phyloP scores from a whole-genome alignment of 257 asterid genomes.

The Petrea volubilis region DNA sequence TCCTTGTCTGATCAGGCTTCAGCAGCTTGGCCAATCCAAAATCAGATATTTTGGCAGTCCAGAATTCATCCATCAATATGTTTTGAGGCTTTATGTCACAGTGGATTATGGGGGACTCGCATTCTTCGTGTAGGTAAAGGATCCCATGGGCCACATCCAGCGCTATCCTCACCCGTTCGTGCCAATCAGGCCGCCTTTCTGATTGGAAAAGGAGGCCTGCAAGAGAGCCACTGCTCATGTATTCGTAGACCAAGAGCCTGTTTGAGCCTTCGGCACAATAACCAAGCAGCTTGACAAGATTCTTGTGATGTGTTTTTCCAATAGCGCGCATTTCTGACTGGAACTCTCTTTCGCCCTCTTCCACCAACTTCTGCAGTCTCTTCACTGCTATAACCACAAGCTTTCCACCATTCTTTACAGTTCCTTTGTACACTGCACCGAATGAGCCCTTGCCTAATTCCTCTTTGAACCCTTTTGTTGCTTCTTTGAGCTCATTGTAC shows the following conservation, averaged over 20 bases:
- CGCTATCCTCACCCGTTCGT: not conserved
- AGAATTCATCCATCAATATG: not conserved
- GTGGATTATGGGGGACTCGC: slow-evolving; percentile 2
- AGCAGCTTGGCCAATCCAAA: slow-evolving; percentile 1
- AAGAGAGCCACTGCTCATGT: not conserved
- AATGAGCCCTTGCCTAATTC: not conserved
- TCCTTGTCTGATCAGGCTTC: not conserved
- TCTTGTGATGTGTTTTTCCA: not conserved
- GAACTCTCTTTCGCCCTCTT: slow-evolving; percentile 15
- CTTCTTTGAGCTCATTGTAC: not conserved
- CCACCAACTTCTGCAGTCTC: slow-evolving; percentile 18
- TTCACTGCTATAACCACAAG: not conserved
- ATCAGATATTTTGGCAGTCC: not conserved
- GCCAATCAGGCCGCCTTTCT: not conserved
- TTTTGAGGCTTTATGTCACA: slow-evolving; percentile 15
- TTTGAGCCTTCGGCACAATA: not conserved
- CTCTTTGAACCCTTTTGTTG: slow-evolving; percentile 12
- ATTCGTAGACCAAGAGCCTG: not conserved
- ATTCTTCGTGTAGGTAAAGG: not conserved
- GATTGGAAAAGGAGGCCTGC: not conserved
- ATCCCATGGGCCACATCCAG: not conserved
- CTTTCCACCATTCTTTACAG: not conserved
- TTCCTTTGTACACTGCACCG: slow-evolving; percentile 14
- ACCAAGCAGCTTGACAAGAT: not conserved
- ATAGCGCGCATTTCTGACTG: not conserved